Evolutionary conservation across 768 basidiomycete species (phyloP), one percentile per base, ranked within the genome.

Genomic region (Butyriboletus loyo): DNA sequence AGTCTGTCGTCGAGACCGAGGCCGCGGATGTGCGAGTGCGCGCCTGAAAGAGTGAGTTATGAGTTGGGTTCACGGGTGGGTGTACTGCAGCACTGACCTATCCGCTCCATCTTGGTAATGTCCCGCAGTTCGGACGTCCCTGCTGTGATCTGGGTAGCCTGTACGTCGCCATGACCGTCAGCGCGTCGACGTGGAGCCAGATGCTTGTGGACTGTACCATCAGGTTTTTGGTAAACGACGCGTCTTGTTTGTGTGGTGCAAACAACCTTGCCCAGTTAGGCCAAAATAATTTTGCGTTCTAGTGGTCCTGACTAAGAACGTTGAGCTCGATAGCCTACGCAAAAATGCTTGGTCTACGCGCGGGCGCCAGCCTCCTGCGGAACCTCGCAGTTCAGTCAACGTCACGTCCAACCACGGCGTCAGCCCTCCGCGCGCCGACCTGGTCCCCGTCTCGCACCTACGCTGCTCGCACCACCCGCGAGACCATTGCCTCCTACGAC

Each of bases 1-100:
- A 98, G 80, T 58, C 87, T 75, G 57, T 92, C 90, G 60, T 98
- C 95, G 40, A 98, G 83, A 0, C 97, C 97, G 30, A 98, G 79
- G 3, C 97, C 97, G 49, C 85, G 92, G 63, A 99, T 94, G 73
- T 99, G 96, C 17, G 96, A 93, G 68, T 93, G 90, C 35, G 87
- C 88, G 66, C 90, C 90, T 92, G 63, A 7, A 42, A 38, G 43
- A 2, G 30, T 22, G 21, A 27, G 30, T 19, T 48, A 54, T 60
- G 28, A 57, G 50, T 2, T 22, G 13, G 7, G 25, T 21, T 21
- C 19, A 5, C 9, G 22, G 10, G 7, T 7, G 5, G 0, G 15
- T 10, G 19, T 15, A 10, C 21, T 13, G 21, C n/a, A 19, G 7
- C 27, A 48, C 74, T 36, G 47, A 87, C 89, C 90, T 70, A 93